Conservation (phyloP, 441 rosid genomes). For the Kokia cookei region DNA sequence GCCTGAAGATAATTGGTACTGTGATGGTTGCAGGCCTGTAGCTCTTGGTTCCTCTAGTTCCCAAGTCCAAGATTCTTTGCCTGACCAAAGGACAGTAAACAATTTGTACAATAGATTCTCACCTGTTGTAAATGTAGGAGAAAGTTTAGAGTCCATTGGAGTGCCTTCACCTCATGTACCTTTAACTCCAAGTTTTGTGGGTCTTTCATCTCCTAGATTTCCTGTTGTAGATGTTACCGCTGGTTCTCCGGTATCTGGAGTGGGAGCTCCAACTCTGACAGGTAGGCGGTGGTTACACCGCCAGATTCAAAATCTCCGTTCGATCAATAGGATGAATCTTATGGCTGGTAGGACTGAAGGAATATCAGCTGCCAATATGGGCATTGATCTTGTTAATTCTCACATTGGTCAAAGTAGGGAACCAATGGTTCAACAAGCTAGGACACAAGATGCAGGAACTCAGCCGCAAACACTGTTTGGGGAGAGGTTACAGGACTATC, state of each 20-base stretch:
- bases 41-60: conserved; percentile 76
- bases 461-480: conserved; percentile 27
- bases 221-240: conserved; percentile 39
- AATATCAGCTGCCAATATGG: conserved; percentile 32
- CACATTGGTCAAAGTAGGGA: conserved; percentile 42
- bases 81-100: conserved; percentile 45
- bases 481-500: conserved; percentile 35
- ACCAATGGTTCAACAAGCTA: conserved; percentile 25
- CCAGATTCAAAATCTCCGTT: conserved; percentile 66
- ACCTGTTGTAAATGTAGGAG: conserved; percentile 36
- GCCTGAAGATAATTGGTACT: conserved; percentile 99
- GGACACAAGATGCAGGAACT: conserved; percentile 30
- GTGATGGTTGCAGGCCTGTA: conserved; percentile 86
- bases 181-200: conserved; percentile 37
- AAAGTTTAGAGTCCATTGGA: conserved; percentile 39
- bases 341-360: conserved; percentile 44
- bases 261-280: conserved; percentile 73
- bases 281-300: conserved; percentile 82
- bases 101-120: conserved; percentile 40
- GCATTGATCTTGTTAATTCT: conserved; percentile 30
- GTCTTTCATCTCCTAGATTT: conserved; percentile 68
- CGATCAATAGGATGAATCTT: conserved; percentile 43
- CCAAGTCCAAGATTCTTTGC: conserved; percentile 40
- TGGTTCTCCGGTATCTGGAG: conserved; percentile 57
- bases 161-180: conserved; percentile 52